Evolutionary conservation across 2,329 filamentous ascomycete species (phyloP).

Genomic region (Alternaria panax): DNA sequence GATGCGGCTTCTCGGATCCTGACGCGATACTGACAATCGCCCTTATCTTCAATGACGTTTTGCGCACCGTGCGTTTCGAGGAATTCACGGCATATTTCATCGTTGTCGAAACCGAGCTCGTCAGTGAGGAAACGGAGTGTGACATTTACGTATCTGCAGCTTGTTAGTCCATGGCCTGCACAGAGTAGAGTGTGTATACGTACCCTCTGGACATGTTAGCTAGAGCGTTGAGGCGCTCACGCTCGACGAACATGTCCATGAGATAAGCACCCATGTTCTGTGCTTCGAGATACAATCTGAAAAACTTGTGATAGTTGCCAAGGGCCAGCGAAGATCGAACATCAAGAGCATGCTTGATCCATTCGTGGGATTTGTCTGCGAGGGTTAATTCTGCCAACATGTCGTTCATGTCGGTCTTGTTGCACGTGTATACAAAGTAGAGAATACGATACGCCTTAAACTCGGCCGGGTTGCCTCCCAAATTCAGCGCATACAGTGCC

Average conservation of each 20-base stretch:
- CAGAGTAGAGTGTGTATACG: conserved; percentile 52
- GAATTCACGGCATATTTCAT: conserved; percentile 89
- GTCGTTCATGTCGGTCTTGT: conserved; percentile 97
- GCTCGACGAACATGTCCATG: conserved; percentile 98
- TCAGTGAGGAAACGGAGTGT: conserved; percentile 91
- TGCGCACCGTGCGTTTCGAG: conserved; percentile 81
- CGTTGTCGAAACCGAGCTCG: conserved; percentile 93
- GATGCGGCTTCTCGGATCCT: conserved; percentile 68
- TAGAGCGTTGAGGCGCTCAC: conserved; percentile 89
- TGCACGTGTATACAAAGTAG: conserved; percentile 99
- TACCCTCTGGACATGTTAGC: conserved; percentile 95
- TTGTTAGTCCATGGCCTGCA: conserved; percentile 55
- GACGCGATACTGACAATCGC: conserved; percentile 56
- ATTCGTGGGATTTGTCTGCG: conserved; percentile 94
- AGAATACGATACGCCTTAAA: conserved; percentile 99
- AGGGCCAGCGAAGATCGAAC: conserved; percentile 91
- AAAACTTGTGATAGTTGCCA: conserved; percentile 97
- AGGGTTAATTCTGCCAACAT: conserved; percentile 97
- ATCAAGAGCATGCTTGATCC: conserved; percentile 80
- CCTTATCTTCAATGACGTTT: conserved; percentile 77
- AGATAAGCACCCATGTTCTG: conserved; percentile 98
- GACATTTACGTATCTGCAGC: conserved; percentile 84
- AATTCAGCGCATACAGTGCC: conserved; percentile 83
- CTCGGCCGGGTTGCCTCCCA: conserved; percentile 90
- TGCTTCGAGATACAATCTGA: conserved; percentile 91